Conservation (phyloP, 2,329 filamentous ascomycete genomes). For the Alternaria sp. region DNA sequence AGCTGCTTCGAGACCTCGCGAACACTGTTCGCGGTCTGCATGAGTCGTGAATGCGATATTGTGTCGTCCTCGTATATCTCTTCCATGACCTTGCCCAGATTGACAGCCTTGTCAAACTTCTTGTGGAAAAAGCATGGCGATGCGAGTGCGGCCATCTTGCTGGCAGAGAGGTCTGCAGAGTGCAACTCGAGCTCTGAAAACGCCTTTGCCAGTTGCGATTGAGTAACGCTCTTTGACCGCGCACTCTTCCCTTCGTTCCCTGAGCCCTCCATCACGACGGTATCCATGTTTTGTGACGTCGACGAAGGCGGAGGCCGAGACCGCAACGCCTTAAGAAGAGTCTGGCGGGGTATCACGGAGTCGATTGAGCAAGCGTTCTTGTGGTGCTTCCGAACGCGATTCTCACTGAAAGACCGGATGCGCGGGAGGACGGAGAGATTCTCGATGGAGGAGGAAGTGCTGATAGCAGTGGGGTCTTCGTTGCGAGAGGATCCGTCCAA, state of each 20-base stretch:
- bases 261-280: constrained; percentile 63
- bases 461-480: constrained; percentile 32
- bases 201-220: constrained; percentile 69
- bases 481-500: constrained; percentile 42
- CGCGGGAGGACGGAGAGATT: constrained; percentile 46
- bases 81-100: constrained; percentile 92
- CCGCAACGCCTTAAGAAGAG: constrained; percentile 81
- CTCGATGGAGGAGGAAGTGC: constrained; percentile 48
- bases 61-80: constrained; percentile 89
- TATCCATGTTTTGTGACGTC: constrained; percentile 67
- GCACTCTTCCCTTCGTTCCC: constrained; percentile 41
- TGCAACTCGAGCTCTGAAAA: constrained; percentile 61
- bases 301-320: constrained; percentile 64
- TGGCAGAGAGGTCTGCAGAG: constrained; percentile 54
- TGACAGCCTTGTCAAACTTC: constrained; percentile 93
- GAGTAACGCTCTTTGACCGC: constrained; percentile 43
- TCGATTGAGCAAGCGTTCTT: constrained; percentile 65
- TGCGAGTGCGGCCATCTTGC: constrained; percentile 72
- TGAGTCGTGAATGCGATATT: constrained; percentile 90
- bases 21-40: constrained; percentile 94
- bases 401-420: constrained; percentile 49
- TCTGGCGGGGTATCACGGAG: constrained; percentile 73
- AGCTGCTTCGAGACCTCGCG: constrained; percentile 95
- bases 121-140: constrained; percentile 99
- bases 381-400: constrained; percentile 50